phyloP scores from a whole-genome alignment of 495 filamentous ascomycete genomes.

The Bathelium albidoporum region DNA sequence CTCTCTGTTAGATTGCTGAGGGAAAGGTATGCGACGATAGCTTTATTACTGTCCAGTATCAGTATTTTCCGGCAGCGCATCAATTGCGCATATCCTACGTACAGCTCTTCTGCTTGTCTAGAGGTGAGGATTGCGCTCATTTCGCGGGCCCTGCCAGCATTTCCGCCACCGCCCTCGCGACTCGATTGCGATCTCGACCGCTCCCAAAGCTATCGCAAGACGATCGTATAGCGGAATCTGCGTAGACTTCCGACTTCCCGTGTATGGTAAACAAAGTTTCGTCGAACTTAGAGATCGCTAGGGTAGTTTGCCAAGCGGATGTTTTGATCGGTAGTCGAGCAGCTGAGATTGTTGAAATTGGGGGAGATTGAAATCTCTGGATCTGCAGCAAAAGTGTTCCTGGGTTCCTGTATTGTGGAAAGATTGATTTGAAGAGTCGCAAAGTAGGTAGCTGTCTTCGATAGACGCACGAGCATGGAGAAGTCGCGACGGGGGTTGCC shows the following conservation, averaged over 20 bases:
- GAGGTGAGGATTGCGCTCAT: constrained; percentile 72
- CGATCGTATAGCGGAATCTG: too few species aligned
- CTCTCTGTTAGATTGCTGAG: constrained; percentile 59
- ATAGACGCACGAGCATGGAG: background rate
- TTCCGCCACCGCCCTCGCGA: background rate
- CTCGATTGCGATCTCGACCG: background rate
- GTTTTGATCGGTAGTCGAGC: background rate
- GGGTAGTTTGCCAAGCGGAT: background rate
- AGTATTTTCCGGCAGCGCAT: constrained; percentile 6
- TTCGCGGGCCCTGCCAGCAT: constrained; percentile 17
- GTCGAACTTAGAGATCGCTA: background rate
- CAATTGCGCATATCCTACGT: constrained; percentile 8
- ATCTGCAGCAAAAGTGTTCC: background rate
- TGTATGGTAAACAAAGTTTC: background rate
- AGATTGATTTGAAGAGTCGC: background rate
- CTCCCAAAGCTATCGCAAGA: too few species aligned
- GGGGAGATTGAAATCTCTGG: background rate
- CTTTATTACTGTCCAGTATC: constrained; percentile 61
- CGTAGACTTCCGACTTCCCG: background rate
- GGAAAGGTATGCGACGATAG: constrained; percentile 77
- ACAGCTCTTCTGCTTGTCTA: constrained; percentile 86
- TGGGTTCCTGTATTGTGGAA: background rate
- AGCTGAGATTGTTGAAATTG: background rate
- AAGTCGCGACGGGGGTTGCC: constrained; percentile 2
- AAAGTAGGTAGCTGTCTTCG: background rate